Conservation (phyloP, 371 early-diverging fungal genomes). For the Mucor lusitanicus region DNA sequence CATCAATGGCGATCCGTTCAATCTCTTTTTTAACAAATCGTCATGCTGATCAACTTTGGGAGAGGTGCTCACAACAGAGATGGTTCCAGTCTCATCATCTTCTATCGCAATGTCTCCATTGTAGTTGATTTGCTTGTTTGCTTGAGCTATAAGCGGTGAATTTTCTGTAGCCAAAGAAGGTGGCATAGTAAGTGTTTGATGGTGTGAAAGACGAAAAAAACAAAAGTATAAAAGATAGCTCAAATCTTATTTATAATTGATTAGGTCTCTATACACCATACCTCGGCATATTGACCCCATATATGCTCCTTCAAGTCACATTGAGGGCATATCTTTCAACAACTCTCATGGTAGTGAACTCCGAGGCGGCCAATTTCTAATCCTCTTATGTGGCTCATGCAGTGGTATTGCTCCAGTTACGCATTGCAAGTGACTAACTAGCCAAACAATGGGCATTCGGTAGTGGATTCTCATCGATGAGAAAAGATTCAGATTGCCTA, state of each 20-base stretch:
- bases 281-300: not conserved
- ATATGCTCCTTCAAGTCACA: not conserved
- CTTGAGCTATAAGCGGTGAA: constrained; percentile 4
- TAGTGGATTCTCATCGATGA: no score
- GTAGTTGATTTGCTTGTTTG: not conserved
- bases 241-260: not conserved
- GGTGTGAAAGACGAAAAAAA: not conserved
- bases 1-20: constrained; percentile 18
- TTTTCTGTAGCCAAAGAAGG: constrained; percentile 6
- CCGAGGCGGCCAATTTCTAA: not conserved
- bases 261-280: not conserved
- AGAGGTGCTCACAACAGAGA: constrained; percentile 10
- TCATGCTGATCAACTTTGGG: constrained; percentile 2
- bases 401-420: not conserved
- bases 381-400: not conserved
- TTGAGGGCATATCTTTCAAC: not conserved
- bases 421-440: not conserved
- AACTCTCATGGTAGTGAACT: not conserved
- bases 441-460: not conserved
- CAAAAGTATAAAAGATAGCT: not conserved
- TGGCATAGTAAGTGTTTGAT: not conserved
- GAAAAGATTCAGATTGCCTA: not conserved
- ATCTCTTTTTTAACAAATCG: constrained; percentile 11
- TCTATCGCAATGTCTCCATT: not conserved
- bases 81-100: constrained; percentile 10